Conservation (phyloP, 2,329 filamentous ascomycete genomes). For the Zelopaecilomyces penicillatus region DNA sequence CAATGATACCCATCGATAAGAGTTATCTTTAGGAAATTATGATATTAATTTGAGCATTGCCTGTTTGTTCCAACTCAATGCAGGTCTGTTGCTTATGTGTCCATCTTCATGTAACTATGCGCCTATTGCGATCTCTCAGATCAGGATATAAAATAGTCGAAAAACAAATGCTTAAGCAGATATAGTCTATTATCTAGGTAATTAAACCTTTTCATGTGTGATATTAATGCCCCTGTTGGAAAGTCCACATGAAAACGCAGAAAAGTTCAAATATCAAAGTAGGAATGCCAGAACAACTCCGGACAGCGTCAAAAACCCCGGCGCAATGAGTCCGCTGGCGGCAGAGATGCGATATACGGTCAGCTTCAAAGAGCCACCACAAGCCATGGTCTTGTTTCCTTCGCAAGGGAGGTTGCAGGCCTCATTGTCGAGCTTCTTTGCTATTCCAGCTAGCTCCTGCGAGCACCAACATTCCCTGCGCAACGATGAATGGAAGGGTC, state of each 20-base stretch:
- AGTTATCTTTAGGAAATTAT: neutral
- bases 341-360: conserved; percentile 32
- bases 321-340: neutral
- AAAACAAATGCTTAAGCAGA: too few species aligned
- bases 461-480: conserved; percentile 53
- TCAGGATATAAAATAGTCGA: too few species aligned
- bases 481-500: neutral
- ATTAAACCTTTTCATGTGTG: too few species aligned
- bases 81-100: too few species aligned
- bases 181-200: too few species aligned
- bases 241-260: too few species aligned
- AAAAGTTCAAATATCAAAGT: conserved; percentile 1
- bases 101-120: too few species aligned
- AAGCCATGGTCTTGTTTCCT: conserved; percentile 42
- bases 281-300: conserved; percentile 3
- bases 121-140: too few species aligned
- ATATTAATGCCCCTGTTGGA: too few species aligned
- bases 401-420: conserved; percentile 45
- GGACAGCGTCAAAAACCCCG: conserved; percentile 4
- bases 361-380: conserved; percentile 44
- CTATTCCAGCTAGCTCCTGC: conserved; percentile 37
- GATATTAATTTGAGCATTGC: too few species aligned
- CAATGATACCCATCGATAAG: neutral
- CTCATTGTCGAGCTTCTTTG: conserved; percentile 35
- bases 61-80: too few species aligned